Evolutionary conservation across 129 eudicot genomes (phyloP).

Genomic region (Flaveria trinervia): DNA sequence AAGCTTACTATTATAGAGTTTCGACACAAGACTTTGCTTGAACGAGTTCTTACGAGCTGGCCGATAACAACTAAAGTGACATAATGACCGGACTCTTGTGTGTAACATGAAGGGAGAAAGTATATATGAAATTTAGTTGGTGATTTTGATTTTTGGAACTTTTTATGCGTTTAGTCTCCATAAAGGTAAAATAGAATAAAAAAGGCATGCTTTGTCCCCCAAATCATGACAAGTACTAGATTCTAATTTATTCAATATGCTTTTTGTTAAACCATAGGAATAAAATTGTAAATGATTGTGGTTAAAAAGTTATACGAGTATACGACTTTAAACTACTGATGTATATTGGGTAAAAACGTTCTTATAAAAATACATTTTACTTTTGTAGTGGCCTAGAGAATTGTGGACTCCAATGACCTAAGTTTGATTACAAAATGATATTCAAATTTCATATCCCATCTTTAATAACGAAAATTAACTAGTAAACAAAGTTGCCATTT

Average conservation of each 20-base stretch:
- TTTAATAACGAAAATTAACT: background rate
- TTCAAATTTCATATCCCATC: background rate
- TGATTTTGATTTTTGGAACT: background rate
- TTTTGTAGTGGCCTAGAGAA: background rate
- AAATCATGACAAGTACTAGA: conserved; percentile 26
- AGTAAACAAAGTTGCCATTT: background rate
- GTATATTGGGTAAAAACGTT: background rate
- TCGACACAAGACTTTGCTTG: too few relatives aligned
- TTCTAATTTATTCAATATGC: conserved; percentile 15
- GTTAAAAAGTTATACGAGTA: background rate
- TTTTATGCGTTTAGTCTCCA: conserved; percentile 9
- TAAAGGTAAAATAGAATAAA: background rate
- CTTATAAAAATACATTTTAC: background rate
- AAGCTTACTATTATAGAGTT: too few relatives aligned
- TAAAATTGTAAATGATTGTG: background rate
- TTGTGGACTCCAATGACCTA: background rate
- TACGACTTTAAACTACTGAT: background rate
- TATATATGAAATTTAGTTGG: background rate
- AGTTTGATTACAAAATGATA: background rate
- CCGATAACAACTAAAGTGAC: too few relatives aligned
- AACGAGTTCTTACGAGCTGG: too few relatives aligned
- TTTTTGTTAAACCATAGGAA: background rate
- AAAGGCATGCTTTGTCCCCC: conserved; percentile 32
- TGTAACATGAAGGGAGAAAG: background rate
- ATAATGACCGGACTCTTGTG: too few relatives aligned